phyloP scores from a whole-genome alignment of 163 green algal species.

The Scenedesmus sp. region DNA sequence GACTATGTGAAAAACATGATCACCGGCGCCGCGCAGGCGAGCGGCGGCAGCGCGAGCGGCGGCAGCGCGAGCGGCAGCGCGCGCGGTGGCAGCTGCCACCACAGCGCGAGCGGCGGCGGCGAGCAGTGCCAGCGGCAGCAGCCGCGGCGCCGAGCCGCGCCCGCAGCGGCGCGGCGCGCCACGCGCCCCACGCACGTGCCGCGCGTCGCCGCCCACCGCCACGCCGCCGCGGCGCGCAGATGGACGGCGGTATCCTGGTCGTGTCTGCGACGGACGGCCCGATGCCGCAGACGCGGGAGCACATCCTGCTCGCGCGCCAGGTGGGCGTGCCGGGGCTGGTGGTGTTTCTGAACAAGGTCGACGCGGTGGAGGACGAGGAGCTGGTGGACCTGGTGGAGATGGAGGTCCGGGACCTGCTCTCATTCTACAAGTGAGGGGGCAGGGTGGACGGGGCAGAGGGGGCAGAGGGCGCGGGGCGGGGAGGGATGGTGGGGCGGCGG shows the following conservation, averaged over 20 bases:
- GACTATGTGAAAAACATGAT: constrained; percentile 99
- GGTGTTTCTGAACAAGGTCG: constrained; percentile 99
- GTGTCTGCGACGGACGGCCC: constrained; percentile 96
- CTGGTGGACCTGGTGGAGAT: constrained; percentile 99
- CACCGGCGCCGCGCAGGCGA: constrained; percentile 93
- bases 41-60: not conserved
- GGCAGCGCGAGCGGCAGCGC: not conserved
- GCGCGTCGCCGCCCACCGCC: no score
- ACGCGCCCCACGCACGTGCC: no score
- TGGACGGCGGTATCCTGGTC: constrained; percentile 99
- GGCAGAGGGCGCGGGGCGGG: not conserved
- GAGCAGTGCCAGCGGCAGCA: not conserved
- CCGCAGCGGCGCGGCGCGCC: no score
- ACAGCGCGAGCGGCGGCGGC: not conserved
- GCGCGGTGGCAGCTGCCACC: not conserved
- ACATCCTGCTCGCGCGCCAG: constrained; percentile 98
- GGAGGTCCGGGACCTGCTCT: constrained; percentile 97
- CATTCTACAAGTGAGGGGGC: constrained; percentile 93
- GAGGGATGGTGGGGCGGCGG: not conserved
- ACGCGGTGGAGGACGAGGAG: constrained; percentile 97
- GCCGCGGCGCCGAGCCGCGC: no score
- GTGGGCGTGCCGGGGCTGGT: constrained; percentile 97
- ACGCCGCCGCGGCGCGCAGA: constrained; percentile 82
- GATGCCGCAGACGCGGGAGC: constrained; percentile 99
- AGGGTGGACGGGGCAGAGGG: not conserved